Conservation (phyloP, 1,284 basidiomycete genomes). For the Rhodotorula sp. region DNA sequence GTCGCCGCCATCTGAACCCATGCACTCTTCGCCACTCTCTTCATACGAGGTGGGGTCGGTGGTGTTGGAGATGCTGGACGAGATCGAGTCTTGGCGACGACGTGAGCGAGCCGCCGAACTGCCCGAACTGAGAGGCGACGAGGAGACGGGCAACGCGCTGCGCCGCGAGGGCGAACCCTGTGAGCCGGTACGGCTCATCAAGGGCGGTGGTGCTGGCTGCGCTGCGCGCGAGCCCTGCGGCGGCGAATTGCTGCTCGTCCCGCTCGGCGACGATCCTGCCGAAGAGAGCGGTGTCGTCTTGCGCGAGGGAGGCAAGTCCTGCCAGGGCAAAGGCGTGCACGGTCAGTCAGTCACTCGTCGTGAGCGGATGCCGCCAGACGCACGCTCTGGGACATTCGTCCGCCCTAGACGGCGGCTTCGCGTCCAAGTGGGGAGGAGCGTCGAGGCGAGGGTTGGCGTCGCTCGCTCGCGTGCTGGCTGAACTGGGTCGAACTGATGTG, state of each 20-base stretch:
- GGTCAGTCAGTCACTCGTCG: background rate
- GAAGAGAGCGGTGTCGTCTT: background rate
- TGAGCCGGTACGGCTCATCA: too few relatives aligned
- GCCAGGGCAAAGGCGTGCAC: too few relatives aligned
- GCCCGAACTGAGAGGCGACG: slow-evolving; percentile 32
- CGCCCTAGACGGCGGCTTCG: background rate
- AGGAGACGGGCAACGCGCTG: slow-evolving; percentile 15
- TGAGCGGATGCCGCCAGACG: background rate
- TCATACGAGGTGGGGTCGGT: slow-evolving; percentile 35
- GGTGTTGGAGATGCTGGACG: slow-evolving; percentile 30
- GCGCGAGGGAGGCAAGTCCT: background rate
- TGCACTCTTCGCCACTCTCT: slow-evolving; percentile 30
- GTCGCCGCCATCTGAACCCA: slow-evolving; percentile 8
- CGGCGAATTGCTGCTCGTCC: background rate
- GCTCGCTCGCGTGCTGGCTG: too few relatives aligned
- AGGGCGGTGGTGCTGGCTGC: background rate
- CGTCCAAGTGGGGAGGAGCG: too few relatives aligned
- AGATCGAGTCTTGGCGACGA: slow-evolving; percentile 27
- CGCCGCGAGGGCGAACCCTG: too few relatives aligned
- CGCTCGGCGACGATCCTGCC: background rate
- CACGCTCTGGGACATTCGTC: slow-evolving; percentile 3
- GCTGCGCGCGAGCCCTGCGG: background rate
- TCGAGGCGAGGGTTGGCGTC: too few relatives aligned
- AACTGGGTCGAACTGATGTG: too few relatives aligned
- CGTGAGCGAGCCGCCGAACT: slow-evolving; percentile 12